Conservation (phyloP, 2,329 filamentous ascomycete species). For the Cercospora nicotianae region DNA sequence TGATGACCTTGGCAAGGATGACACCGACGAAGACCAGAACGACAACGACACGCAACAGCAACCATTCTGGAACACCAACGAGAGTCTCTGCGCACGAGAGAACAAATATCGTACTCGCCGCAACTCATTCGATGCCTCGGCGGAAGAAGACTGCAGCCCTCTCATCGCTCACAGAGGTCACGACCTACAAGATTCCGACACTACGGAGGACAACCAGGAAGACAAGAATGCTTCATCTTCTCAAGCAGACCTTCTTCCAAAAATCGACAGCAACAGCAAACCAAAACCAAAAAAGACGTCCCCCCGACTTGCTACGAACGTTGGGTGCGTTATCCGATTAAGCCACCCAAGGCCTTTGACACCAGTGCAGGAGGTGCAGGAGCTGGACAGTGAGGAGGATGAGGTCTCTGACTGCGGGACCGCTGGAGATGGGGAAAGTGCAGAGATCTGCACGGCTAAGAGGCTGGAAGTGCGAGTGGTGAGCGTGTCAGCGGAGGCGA, state of each 20-base stretch:
- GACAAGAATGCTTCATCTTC: neutral
- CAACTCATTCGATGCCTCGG: neutral
- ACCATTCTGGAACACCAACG: constrained; percentile 5
- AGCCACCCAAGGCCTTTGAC: neutral
- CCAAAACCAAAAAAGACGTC: neutral
- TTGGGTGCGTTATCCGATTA: neutral
- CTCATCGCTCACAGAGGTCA: neutral
- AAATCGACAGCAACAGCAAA: neutral
- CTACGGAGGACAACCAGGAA: neutral
- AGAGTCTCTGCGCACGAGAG: neutral
- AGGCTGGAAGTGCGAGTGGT: neutral
- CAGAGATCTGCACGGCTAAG: neutral
- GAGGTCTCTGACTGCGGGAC: neutral
- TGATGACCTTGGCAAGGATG: neutral
- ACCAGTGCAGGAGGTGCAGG: neutral
- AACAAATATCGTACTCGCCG: neutral
- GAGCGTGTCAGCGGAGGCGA: neutral
- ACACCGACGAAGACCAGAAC: neutral
- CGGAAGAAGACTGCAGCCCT: neutral
- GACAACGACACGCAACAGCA: neutral
- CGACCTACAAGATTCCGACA: neutral
- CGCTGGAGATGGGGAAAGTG: neutral
- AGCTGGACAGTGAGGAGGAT: neutral
- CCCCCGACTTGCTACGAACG: neutral
- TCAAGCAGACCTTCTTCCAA: neutral